phyloP scores from a whole-genome alignment of 1,284 basidiomycete genomes.

The Boletus albobrunnescens region DNA sequence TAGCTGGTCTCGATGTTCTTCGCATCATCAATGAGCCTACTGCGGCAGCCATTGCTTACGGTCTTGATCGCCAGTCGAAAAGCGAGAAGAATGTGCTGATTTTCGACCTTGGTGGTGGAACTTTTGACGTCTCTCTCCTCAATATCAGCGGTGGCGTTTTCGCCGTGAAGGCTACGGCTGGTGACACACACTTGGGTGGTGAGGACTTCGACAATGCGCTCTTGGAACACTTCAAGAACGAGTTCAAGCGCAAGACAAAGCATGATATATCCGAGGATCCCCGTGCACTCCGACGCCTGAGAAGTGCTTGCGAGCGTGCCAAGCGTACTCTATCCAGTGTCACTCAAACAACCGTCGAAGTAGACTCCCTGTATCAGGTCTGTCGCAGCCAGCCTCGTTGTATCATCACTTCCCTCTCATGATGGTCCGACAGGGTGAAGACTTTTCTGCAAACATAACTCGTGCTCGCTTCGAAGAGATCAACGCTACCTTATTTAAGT shows the following conservation, averaged over 20 bases:
- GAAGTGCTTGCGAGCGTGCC: slow-evolving; percentile 97
- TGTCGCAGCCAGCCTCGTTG: slow-evolving; percentile 19
- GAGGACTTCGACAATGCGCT: slow-evolving; percentile 99
- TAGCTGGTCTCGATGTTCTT: slow-evolving; percentile 90
- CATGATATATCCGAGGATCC: slow-evolving; percentile 94
- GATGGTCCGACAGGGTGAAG: slow-evolving; percentile 58
- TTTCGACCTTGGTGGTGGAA: slow-evolving; percentile 99
- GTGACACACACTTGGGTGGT: slow-evolving; percentile 97
- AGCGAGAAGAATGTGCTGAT: slow-evolving; percentile 98
- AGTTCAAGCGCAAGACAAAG: slow-evolving; percentile 98
- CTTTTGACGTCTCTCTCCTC: slow-evolving; percentile 96
- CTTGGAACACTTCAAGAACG: slow-evolving; percentile 96
- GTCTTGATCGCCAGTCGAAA: slow-evolving; percentile 86
- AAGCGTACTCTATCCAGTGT: slow-evolving; percentile 98
- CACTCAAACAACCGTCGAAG: slow-evolving; percentile 97
- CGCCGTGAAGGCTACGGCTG: slow-evolving; percentile 95
- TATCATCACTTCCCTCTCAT: slow-evolving; percentile 12
- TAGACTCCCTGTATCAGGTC: slow-evolving; percentile 96
- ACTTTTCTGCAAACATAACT: slow-evolving; percentile 95
- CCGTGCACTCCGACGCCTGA: slow-evolving; percentile 91
- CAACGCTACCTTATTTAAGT: slow-evolving; percentile 92
- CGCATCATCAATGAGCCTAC: slow-evolving; percentile 98
- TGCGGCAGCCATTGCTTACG: slow-evolving; percentile 91
- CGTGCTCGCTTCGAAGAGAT: slow-evolving; percentile 99
- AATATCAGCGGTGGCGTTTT: slow-evolving; percentile 97